Base-by-base conservation (phyloP, 2,329 filamentous ascomycete species). In the Fusarium nygamai region DNA sequence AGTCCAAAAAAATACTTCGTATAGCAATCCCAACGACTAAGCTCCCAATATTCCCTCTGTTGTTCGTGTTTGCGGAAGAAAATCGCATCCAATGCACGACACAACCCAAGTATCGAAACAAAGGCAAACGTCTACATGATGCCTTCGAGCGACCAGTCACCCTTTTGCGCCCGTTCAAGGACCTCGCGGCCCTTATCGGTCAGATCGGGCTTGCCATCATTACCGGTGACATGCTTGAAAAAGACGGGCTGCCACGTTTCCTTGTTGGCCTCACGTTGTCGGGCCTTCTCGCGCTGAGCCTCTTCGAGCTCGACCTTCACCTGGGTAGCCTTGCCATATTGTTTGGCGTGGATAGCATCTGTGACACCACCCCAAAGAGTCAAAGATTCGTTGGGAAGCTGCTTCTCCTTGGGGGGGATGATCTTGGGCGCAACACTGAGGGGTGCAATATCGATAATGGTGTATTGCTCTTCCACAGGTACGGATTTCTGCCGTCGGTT, bases 241-340 rank as follows among this genome's bases (percentile, higher is more conserved):
- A 97, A 99, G 48, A 94, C 88, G n/a, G 96, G 96, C 75, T 92
- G 87, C 91, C 94, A 99, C 39, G 90, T 88, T 67, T 89, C 88
- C 19, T 91, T 89, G 20, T 88, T 88, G 50, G 88, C 88, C 80
- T 96, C 93, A 48, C 96, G 88, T 80, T 96, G 91, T 31, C 94
- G 91, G 3, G 94, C 95, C 84, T 94, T 96, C 78, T 93, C 90
- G 38, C 96, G 89, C 84, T 99, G 96, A 48, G 88, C 88, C 82
- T 99, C 96, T 83, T 99, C 96, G 17, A 99, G 90, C 78, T 97
- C 94, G 69, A 94, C 91, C 86, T 99, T 99, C 71, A 96, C 85
- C 27, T 89, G 90, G 29, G 96, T 99, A 13, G 96, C 96, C 73
- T 93, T 91, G 47, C 89, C 89, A 83, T 91, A 99, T 81, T 97